Percentiles rank a stretch among this genome's conserved stretches.
phyloP scores from a whole-genome alignment of 331 rosid species.

The Telfairia occidentalis region DNA sequence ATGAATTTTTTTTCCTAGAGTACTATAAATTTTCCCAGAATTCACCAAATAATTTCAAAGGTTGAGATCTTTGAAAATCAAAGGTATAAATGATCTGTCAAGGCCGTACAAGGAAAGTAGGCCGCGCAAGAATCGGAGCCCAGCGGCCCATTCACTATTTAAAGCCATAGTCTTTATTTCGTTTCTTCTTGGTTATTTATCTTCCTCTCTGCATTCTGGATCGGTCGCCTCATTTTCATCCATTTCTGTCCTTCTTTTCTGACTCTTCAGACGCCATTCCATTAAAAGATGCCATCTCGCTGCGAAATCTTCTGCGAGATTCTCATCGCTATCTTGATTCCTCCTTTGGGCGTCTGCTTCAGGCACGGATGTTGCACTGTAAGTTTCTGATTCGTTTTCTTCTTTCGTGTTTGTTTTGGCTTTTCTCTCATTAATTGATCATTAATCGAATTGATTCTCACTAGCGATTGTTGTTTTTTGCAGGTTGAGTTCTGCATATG shows the following conservation, averaged over 20 bases:
- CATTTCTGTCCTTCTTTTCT: not conserved
- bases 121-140: not conserved
- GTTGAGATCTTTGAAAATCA: not conserved
- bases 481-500: slow-evolving; percentile 84
- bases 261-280: not conserved
- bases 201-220: not conserved
- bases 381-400: slow-evolving; percentile 10
- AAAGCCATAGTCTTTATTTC: not conserved
- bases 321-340: slow-evolving; percentile 66
- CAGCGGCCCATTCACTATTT: not conserved
- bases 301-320: slow-evolving; percentile 73
- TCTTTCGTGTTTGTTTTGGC: not conserved
- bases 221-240: not conserved
- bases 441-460: not conserved
- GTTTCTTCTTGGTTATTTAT: not conserved
- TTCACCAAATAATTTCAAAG: not conserved
- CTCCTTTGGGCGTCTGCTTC: slow-evolving; percentile 86
- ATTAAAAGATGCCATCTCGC: slow-evolving; percentile 37
- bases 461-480: not conserved
- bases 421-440: not conserved
- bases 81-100: not conserved
- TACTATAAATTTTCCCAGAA: no score
- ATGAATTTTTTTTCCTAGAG: no score
- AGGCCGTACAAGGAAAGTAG: not conserved
- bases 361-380: slow-evolving; percentile 95